phyloP scores from a whole-genome alignment of 257 asterid genomes.

The Solanum phureja region DNA sequence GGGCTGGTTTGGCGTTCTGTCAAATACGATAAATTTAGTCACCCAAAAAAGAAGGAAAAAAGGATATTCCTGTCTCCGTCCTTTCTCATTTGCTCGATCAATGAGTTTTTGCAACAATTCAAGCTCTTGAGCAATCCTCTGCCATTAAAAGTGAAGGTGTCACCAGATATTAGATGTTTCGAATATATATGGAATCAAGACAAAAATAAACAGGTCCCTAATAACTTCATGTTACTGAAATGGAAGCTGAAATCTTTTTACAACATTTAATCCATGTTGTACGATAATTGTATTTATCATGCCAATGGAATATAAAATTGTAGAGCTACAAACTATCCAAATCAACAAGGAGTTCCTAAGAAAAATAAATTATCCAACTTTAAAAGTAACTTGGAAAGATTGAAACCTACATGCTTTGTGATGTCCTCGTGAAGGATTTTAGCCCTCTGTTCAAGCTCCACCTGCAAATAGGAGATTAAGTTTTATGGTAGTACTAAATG shows the following conservation, averaged over 20 bases:
- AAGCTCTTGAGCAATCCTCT: constrained; percentile 68
- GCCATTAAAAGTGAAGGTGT: constrained; percentile 5
- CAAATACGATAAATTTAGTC: not conserved
- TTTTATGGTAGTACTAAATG: not conserved
- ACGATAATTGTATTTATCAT: not conserved
- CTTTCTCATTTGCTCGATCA: constrained; percentile 68
- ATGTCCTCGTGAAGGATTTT: constrained; percentile 60
- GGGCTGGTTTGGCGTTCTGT: not conserved
- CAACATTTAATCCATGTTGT: not conserved
- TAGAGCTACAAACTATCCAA: not conserved
- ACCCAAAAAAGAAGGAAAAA: not conserved
- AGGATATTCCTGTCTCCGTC: constrained; percentile 84
- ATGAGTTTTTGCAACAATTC: constrained; percentile 25
- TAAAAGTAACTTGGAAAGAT: not conserved
- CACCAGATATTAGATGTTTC: not conserved
- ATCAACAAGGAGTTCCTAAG: not conserved
- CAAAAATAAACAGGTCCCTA: not conserved
- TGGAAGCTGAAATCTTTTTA: not conserved
- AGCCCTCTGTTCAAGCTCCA: constrained; percentile 56
- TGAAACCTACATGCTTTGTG: constrained; percentile 46
- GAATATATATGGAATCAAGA: not conserved
- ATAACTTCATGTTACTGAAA: not conserved
- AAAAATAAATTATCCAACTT: not conserved
- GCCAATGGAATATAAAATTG: not conserved
- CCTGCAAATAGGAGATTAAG: constrained; percentile 27